These are phyloP conservation scores for Lagenaria siceraria DNA, from an alignment of 306 rosid species.

Conservation along the genomic window DNA sequence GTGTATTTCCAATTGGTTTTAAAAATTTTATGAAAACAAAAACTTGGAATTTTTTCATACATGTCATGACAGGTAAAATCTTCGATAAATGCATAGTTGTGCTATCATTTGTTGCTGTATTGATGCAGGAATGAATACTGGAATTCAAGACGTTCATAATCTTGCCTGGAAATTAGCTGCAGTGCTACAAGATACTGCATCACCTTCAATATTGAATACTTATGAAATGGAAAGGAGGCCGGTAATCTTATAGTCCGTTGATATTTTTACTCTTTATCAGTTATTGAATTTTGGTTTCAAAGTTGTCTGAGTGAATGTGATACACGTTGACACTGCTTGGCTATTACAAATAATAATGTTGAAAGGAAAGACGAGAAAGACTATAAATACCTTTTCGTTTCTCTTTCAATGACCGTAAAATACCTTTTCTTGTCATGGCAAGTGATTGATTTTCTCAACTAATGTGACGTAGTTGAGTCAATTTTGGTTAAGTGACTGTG, in stretches of 20 bases:
- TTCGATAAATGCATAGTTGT: not conserved
- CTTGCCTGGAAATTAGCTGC: constrained; percentile 97
- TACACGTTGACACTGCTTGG: not conserved
- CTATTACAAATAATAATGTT: not conserved
- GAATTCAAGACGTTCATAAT: constrained; percentile 93
- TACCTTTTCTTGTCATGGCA: not conserved
- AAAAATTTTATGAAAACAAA: not conserved
- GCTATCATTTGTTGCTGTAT: constrained; percentile 1
- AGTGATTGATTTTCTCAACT: not conserved
- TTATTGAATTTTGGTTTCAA: not conserved
- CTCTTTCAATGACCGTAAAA: too few relatives aligned
- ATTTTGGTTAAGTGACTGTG: not conserved
- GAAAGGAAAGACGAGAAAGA: not conserved
- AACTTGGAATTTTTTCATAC: not conserved
- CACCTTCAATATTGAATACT: constrained; percentile 53
- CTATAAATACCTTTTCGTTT: not conserved
- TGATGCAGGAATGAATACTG: constrained; percentile 93
- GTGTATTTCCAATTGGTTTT: not conserved
- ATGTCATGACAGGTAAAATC: not conserved
- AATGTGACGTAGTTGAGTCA: not conserved
- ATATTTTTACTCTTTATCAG: constrained; percentile 5
- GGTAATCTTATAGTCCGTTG: constrained; percentile 32
- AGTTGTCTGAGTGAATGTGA: not conserved
- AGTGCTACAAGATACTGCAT: constrained; percentile 62
- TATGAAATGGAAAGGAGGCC: constrained; percentile 78